Conservation (phyloP, 2,329 filamentous ascomycete genomes). For the Talaromyces sp. region DNA sequence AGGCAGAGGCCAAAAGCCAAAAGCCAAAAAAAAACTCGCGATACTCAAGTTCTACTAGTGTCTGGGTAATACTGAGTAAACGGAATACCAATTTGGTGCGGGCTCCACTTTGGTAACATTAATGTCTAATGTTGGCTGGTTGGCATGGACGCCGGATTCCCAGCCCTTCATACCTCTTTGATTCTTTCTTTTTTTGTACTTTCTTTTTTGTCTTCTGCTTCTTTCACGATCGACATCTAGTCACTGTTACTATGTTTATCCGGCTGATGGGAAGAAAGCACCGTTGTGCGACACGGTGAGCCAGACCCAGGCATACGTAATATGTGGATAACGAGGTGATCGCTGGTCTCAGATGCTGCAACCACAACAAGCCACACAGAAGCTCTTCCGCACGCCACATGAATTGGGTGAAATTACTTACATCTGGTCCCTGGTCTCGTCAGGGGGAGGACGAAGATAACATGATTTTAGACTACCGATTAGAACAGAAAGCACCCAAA, state of each 20-base stretch:
- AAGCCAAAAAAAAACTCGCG: no score
- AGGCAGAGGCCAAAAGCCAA: no score
- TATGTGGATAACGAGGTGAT: conserved; percentile 8
- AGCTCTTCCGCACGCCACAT: conserved; percentile 13
- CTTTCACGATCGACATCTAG: background rate
- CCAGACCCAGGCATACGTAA: conserved; percentile 14
- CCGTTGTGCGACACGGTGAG: conserved; percentile 5
- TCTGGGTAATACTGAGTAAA: conserved; percentile 14
- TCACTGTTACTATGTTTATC: no score
- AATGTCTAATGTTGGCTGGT: conserved; percentile 3
- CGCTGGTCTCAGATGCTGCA: conserved; percentile 15
- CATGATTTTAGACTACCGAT: no score
- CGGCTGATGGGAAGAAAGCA: background rate
- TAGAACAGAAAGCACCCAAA: no score
- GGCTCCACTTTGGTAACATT: conserved; percentile 5
- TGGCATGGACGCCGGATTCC: conserved; percentile 11
- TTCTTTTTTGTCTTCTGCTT: background rate
- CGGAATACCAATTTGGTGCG: conserved; percentile 19
- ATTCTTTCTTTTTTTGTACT: background rate
- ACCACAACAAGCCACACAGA: conserved; percentile 13
- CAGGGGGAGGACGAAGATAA: no score
- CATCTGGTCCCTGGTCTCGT: no score
- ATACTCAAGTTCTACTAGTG: no score
- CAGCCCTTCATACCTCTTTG: conserved; percentile 2
- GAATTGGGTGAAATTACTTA: background rate